Evolutionary conservation across 2,329 filamentous ascomycete species (phyloP), one percentile per base, ranked within the genome.

Genomic region (Alternaria sp.): DNA sequence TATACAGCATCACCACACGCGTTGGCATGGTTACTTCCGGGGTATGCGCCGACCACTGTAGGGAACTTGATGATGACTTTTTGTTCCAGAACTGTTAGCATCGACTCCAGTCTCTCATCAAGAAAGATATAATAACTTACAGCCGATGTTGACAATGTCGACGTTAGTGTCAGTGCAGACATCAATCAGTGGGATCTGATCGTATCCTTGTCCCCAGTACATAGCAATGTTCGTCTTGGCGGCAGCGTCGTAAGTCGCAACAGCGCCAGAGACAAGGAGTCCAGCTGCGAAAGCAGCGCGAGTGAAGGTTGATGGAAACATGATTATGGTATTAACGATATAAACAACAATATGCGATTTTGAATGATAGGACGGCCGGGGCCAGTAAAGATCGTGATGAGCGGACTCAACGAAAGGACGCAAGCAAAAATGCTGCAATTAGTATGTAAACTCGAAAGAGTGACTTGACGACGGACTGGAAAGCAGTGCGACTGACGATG

Each of bases 71-170:
- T 86, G 59, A 89, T 79, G 68, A 88, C 60, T 62, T 10, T 30
- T 10, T 6, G 12, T 5, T 36, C 13, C 5, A 10, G 6, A 4
- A 13, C 15, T 5, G 23, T 62, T 32, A 62, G 57, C 25, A 55
- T n/a, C n/a, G n/a, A n/a, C n/a, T n/a, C n/a, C n/a, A n/a, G n/a
- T n/a, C n/a, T n/a, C n/a, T n/a, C n/a, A n/a, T n/a, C n/a, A n/a
- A n/a, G n/a, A 11, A 28, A 17, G 12, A 15, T 6, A 11, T 2
- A 25, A 4, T 43, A 17, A 60, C 60, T 59, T 55, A 62, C 60
- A 89, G 5, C 79, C 85, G 62, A 88, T 75, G 63, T 84, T 85
- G 72, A 89, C 85, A 52, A 88, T 84, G 65, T 88, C 86, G 61
- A 86, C 74, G 30, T 79, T 81, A 0, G 81, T 76, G 57, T 87